Conservation (phyloP, 2,329 filamentous ascomycete genomes). For the Ascochyta koolunga region DNA sequence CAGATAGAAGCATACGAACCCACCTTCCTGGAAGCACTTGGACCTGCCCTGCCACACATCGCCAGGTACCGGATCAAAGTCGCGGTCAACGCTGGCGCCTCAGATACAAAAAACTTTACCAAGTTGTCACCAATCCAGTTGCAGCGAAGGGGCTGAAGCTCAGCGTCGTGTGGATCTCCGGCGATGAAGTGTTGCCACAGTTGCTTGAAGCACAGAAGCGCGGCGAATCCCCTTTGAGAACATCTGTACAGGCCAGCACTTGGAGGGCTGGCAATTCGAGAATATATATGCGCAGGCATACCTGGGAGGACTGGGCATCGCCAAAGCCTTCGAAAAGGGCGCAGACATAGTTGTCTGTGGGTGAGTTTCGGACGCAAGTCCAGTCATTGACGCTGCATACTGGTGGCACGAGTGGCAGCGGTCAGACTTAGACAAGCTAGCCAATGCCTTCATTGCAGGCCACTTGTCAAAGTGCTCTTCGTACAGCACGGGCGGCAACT, state of each 20-base stretch:
- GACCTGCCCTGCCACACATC: constrained; percentile 47
- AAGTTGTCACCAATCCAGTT: constrained; percentile 34
- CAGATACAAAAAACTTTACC: constrained; percentile 36
- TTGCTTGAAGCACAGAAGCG: constrained; percentile 46
- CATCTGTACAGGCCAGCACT: constrained; percentile 48
- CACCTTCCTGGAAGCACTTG: constrained; percentile 59
- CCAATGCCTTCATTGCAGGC: constrained; percentile 53
- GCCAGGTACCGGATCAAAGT: constrained; percentile 42
- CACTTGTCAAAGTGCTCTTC: constrained; percentile 54
- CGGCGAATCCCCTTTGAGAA: constrained; percentile 44
- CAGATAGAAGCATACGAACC: constrained; percentile 56
- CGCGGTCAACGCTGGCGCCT: constrained; percentile 43
- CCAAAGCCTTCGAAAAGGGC: constrained; percentile 48
- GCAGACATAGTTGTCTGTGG: constrained; percentile 55
- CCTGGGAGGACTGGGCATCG: constrained; percentile 53
- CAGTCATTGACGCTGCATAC: constrained; percentile 51
- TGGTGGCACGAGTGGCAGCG: constrained; percentile 55
- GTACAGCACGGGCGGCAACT: constrained; percentile 54
- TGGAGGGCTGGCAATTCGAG: constrained; percentile 45
- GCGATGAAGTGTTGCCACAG: constrained; percentile 49
- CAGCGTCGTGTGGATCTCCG: constrained; percentile 51
- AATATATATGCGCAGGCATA: constrained; percentile 49
- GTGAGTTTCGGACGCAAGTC: constrained; percentile 52
- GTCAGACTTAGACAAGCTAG: constrained; percentile 48
- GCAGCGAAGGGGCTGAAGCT: constrained; percentile 29